Evolutionary conservation across 2,329 filamentous ascomycete species (phyloP), one percentile per base, ranked within the genome.

Genomic region (Talaromyces sp.): DNA sequence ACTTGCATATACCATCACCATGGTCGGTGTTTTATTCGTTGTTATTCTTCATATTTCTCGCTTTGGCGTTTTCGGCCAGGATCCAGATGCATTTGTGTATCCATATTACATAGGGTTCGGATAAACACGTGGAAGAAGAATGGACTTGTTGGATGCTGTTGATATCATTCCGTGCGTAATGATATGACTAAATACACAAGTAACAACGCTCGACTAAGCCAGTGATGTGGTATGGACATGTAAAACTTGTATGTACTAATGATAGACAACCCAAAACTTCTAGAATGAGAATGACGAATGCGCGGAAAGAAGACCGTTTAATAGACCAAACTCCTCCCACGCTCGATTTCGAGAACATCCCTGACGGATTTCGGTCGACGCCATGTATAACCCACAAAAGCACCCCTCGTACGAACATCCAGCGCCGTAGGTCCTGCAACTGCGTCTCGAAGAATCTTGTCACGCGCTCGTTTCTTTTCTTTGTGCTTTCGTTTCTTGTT

Each of bases 301-400:
- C n/a, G 1, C 2, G 17, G 19, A 53, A 6, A 29, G 22, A 49
- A 25, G 51, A 34, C 1, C 5, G 3, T 36, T 56, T 15, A 59
- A 19, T 45, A 45, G 15, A 59, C 56, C 8, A 62, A 66, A 17
- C 71, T 67, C 49, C 75, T 72, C 15, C 76, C 76, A 65, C 75
- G 70, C 49, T 78, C 74, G 29, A 69, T 68, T n/a, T 73, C 71
- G 17, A 80, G 67, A 1, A 74, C 76, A 66, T 77, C 67, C 36
- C 71, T 68, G 58, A 78, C 71, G 3, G 74, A 72, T 61, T 75
- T 79, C 2, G 79, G 79, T 51, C 78, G 77, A 40, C 88, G 86
- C 83, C 95, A 98, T 1, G 91, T 92, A 75, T 99, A 99, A 0
- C 94, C 94, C 67, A 96, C 78, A 77, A 98, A 98, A 0, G 92